Conservation (phyloP, 2,329 filamentous ascomycete species). For the Xylaria sp. region DNA sequence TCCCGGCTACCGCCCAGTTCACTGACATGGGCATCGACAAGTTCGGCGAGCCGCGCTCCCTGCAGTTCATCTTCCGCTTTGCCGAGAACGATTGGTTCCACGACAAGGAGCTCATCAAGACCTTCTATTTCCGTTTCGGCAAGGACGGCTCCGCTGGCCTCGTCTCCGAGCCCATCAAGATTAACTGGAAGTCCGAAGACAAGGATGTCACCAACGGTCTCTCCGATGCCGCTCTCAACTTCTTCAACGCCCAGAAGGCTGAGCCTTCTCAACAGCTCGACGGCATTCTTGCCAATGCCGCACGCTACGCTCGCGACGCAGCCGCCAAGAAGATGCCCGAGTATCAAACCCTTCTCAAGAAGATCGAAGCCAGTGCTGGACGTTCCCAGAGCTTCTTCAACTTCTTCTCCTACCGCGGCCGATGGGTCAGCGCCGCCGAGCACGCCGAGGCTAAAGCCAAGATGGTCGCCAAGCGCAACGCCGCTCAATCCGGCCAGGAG, state of each 20-base stretch:
- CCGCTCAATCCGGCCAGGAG: conserved; percentile 24
- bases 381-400: conserved; percentile 59
- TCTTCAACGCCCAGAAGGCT: conserved; percentile 52
- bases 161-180: conserved; percentile 61
- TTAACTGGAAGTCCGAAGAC: conserved; percentile 57
- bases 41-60: conserved; percentile 56
- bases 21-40: conserved; percentile 30
- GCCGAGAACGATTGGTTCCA: conserved; percentile 58
- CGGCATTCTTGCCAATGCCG: conserved; percentile 29
- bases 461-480: conserved; percentile 28
- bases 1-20: conserved; percentile 32
- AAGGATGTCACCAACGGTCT: conserved; percentile 60
- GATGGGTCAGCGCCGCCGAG: conserved; percentile 57
- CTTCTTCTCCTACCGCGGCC: conserved; percentile 61
- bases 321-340: conserved; percentile 26
- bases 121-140: conserved; percentile 59
- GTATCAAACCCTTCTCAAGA: conserved; percentile 25
- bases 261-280: conserved; percentile 32
- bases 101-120: conserved; percentile 58
- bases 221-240: conserved; percentile 53
- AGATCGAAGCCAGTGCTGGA: conserved; percentile 22
- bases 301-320: conserved; percentile 26
- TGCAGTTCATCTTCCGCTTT: conserved; percentile 52
- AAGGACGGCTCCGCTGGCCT: conserved; percentile 54
- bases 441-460: conserved; percentile 46